phyloP scores from a whole-genome alignment of 345 rosid genomes.

The Gossypium stocksii region DNA sequence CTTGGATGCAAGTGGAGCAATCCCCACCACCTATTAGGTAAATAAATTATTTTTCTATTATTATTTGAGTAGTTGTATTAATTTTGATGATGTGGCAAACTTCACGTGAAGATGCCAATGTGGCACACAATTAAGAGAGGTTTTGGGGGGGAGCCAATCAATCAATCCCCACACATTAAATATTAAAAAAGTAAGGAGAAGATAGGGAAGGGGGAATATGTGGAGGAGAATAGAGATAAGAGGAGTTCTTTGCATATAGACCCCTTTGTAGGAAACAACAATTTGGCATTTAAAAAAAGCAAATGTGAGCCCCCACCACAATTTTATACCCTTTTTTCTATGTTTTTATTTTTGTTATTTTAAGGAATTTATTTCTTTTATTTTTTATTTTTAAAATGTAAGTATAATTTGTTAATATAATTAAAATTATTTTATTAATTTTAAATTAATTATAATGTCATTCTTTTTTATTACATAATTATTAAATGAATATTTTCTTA shows the following conservation, averaged over 20 bases:
- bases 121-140: background rate
- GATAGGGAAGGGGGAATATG: background rate
- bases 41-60: background rate
- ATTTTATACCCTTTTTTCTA: background rate
- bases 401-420: too few relatives aligned
- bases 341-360: background rate
- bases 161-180: too few relatives aligned
- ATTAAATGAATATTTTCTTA: too few relatives aligned
- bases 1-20: background rate
- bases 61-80: background rate
- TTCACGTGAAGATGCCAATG: background rate
- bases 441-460: too few relatives aligned
- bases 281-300: background rate
- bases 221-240: background rate
- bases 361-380: too few relatives aligned
- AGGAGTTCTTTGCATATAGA: background rate
- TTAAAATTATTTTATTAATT: too few relatives aligned
- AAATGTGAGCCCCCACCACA: background rate
- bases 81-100: background rate
- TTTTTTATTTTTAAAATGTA: too few relatives aligned
- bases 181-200: background rate
- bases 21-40: background rate
- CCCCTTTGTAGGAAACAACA: background rate
- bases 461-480: too few relatives aligned
- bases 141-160: background rate